Percentiles rank a stretch among this genome's conserved stretches.
phyloP scores from a whole-genome alignment of 1,139 yeast species.

The Taphrina deformans region DNA sequence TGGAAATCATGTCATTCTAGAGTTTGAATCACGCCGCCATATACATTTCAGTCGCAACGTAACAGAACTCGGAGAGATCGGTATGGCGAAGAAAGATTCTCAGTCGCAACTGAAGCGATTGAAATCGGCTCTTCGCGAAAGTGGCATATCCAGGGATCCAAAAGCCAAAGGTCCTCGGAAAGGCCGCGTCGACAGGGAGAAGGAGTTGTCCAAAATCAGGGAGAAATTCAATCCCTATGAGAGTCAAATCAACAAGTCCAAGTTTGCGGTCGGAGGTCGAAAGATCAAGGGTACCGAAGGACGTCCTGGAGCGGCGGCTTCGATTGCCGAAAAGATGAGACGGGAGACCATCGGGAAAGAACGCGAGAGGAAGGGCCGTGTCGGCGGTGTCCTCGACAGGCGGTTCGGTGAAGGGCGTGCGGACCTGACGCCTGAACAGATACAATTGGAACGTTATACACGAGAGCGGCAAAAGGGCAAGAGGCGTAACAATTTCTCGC shows the following conservation, averaged over 20 bases:
- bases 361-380: constrained; percentile 61
- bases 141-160: constrained; percentile 19
- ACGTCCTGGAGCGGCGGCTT: constrained; percentile 70
- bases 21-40: no score
- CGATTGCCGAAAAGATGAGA: constrained; percentile 72
- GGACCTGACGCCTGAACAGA: constrained; percentile 76
- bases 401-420: constrained; percentile 89
- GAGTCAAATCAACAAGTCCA: constrained; percentile 65
- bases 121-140: constrained; percentile 28
- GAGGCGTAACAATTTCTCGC: constrained; percentile 52
- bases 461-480: constrained; percentile 65
- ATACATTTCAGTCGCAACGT: no score
- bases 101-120: constrained; percentile 32
- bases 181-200: constrained; percentile 22
- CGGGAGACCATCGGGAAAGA: constrained; percentile 65
- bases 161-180: constrained; percentile 23
- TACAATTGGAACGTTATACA: constrained; percentile 92
- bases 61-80: no score
- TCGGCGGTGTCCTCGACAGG: constrained; percentile 78
- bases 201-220: constrained; percentile 59
- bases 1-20: no score
- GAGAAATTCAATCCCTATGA: constrained; percentile 89
- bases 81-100: constrained; percentile 23
- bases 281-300: constrained; percentile 66
- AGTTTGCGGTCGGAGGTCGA: constrained; percentile 62